Conservation (phyloP, 2,329 filamentous ascomycete species). For the Microascus cirrosus region DNA sequence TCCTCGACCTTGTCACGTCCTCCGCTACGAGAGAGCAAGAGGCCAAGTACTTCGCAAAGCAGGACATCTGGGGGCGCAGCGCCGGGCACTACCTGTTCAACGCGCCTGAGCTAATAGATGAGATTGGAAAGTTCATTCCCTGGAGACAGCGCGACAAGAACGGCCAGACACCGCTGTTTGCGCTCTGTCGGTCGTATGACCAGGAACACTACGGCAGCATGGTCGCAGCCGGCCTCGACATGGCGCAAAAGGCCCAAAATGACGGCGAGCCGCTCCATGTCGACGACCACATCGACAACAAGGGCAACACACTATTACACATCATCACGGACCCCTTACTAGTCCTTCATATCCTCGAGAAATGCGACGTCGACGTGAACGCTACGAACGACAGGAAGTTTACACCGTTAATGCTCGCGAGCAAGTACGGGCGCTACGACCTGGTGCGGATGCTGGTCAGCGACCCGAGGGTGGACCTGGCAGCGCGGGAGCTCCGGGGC, state of each 20-base stretch:
- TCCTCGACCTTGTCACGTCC: slow-evolving; percentile 60
- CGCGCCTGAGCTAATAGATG: slow-evolving; percentile 66
- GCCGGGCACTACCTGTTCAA: slow-evolving; percentile 96
- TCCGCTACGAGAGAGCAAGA: slow-evolving; percentile 45
- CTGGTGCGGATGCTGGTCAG: slow-evolving; percentile 82
- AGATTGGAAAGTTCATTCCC: slow-evolving; percentile 66
- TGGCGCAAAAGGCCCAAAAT: slow-evolving; percentile 62
- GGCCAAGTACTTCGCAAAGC: slow-evolving; percentile 56
- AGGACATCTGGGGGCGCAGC: slow-evolving; percentile 79
- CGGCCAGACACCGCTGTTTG: slow-evolving; percentile 94
- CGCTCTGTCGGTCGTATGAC: slow-evolving; percentile 89
- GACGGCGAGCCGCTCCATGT: slow-evolving; percentile 76
- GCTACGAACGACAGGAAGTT: slow-evolving; percentile 91
- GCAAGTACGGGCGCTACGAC: slow-evolving; percentile 93
- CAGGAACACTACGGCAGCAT: slow-evolving; percentile 77
- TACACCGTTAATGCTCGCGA: slow-evolving; percentile 93
- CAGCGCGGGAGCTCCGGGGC: slow-evolving; percentile 73
- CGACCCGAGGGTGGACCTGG: slow-evolving; percentile 77
- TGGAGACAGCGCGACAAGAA: slow-evolving; percentile 93
- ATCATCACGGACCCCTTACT: slow-evolving; percentile 81
- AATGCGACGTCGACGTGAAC: slow-evolving; percentile 92
- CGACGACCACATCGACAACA: slow-evolving; percentile 84
- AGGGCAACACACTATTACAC: slow-evolving; percentile 91
- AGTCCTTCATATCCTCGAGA: slow-evolving; percentile 62
- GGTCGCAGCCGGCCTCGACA: slow-evolving; percentile 70